A percentile compares a stretch with the other conserved stretches of the same genome.
These are phyloP conservation scores for Leptographium flavum DNA, from an alignment of 2,329 filamentous ascomycete genomes.

Conservation along the genomic window DNA sequence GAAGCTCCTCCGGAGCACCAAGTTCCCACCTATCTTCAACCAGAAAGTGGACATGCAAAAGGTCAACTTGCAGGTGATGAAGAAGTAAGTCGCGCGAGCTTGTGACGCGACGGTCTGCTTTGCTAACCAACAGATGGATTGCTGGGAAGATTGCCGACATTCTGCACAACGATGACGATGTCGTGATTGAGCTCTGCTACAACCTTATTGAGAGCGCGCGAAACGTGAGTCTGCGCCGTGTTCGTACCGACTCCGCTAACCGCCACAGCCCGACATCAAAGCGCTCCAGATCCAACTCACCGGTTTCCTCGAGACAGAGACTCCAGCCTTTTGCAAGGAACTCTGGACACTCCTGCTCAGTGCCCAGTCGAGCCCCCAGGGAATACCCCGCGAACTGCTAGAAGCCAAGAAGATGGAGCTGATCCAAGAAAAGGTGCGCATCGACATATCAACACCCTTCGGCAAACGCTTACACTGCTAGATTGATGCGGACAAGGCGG, in stretches of 20 bases:
- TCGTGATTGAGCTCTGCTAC: conserved; percentile 76
- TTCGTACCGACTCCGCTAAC: no score
- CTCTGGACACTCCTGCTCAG: conserved; percentile 86
- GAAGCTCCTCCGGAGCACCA: conserved; percentile 79
- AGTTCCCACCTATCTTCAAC: conserved; percentile 86
- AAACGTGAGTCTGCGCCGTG: conserved; percentile 50
- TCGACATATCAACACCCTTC: not conserved
- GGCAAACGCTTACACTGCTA: conserved; percentile 18
- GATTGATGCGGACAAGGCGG: conserved; percentile 72
- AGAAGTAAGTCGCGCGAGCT: conserved; percentile 51
- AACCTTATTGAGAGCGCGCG: conserved; percentile 58
- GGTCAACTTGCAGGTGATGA: conserved; percentile 95
- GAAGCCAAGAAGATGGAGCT: conserved; percentile 95
- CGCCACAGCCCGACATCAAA: conserved; percentile 93
- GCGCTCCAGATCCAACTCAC: conserved; percentile 86
- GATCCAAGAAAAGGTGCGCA: conserved; percentile 78
- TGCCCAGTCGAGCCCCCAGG: conserved; percentile 75
- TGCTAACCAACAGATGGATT: conserved; percentile 59
- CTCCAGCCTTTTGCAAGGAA: conserved; percentile 77
- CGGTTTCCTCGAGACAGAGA: conserved; percentile 90
- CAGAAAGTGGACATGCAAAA: conserved; percentile 96
- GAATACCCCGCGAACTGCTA: conserved; percentile 84
- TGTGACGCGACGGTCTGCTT: not conserved
- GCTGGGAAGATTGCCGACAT: conserved; percentile 76
- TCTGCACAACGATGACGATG: conserved; percentile 84